A percentile compares a stretch with the other conserved stretches of the same genome.
Conservation (phyloP, 805 yeast genomes). For the Candida easanensis region DNA sequence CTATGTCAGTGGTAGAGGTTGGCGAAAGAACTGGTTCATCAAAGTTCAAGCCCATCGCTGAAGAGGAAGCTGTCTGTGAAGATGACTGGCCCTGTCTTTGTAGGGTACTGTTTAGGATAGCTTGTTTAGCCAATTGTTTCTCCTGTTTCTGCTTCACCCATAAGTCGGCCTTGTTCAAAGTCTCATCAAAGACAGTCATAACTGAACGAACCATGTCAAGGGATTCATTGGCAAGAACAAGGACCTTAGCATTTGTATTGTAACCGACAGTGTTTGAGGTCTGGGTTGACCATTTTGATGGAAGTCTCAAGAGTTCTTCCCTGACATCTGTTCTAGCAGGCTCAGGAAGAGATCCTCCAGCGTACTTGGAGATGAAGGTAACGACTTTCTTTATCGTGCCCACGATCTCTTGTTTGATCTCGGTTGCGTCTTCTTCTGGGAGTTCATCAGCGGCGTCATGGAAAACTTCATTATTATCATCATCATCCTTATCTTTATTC, state of each 20-base stretch:
- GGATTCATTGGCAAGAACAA: slow-evolving; percentile 85
- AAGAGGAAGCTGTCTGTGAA: neutral
- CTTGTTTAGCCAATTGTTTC: slow-evolving; percentile 30
- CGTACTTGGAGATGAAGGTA: slow-evolving; percentile 78
- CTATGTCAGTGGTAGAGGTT: neutral
- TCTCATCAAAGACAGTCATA: slow-evolving; percentile 81
- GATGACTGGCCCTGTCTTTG: slow-evolving; percentile 11
- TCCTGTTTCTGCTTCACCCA: slow-evolving; percentile 63
- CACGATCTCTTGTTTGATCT: slow-evolving; percentile 78
- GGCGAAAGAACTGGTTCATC: neutral
- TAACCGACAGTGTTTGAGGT: slow-evolving; percentile 17
- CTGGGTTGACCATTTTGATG: slow-evolving; percentile 63
- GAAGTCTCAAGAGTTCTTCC: slow-evolving; percentile 71
- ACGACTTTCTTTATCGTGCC: slow-evolving; percentile 88
- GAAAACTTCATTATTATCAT: slow-evolving; percentile 29
- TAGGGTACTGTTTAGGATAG: slow-evolving; percentile 23
- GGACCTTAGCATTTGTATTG: slow-evolving; percentile 63
- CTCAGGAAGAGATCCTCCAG: slow-evolving; percentile 71
- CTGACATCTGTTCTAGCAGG: slow-evolving; percentile 80
- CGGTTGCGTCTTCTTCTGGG: slow-evolving; percentile 22
- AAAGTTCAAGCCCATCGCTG: neutral
- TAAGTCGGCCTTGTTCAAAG: slow-evolving; percentile 77
- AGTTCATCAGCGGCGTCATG: slow-evolving; percentile 31
- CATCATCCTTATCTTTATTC: slow-evolving; percentile 15
- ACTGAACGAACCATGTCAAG: slow-evolving; percentile 79